Evolutionary conservation across 202 grass and related monocot species (phyloP).

Genomic region (Bolboschoenoplectus hybrid): DNA sequence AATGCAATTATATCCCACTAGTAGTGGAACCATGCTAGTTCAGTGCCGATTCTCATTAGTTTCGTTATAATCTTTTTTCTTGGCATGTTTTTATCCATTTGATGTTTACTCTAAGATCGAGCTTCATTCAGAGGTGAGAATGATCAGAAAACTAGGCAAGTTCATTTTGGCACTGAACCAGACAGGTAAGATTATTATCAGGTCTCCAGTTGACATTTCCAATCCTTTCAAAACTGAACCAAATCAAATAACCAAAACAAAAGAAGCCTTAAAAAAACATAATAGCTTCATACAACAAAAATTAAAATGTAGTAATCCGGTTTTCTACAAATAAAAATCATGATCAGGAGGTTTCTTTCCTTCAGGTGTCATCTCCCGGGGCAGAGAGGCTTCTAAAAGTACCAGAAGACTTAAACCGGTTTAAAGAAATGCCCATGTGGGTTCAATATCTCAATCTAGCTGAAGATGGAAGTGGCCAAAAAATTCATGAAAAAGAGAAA

Average conservation of each 20-base stretch:
- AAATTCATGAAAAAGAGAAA: conserved; percentile 49
- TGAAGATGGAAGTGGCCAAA: conserved; percentile 35
- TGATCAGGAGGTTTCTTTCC: not conserved
- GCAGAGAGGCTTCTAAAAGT: conserved; percentile 83
- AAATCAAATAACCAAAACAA: not conserved
- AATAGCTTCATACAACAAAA: not conserved
- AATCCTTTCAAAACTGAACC: not conserved
- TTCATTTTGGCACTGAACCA: not conserved
- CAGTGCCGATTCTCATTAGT: not conserved
- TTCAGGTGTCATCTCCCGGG: conserved; percentile 89
- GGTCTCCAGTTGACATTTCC: not conserved
- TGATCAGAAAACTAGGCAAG: not conserved
- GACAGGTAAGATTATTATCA: not conserved
- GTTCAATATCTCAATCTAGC: conserved; percentile 60
- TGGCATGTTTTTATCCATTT: not conserved
- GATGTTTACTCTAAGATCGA: not conserved
- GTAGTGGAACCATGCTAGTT: not conserved
- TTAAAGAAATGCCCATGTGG: conserved; percentile 83
- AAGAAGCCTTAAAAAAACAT: not conserved
- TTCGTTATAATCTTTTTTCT: not conserved
- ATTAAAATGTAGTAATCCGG: not conserved
- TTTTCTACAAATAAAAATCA: not conserved
- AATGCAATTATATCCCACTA: not conserved
- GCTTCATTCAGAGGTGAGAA: not conserved
- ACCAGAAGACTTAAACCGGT: conserved; percentile 69